Evolutionary conservation across 257 asterid genomes (phyloP).

Genomic region (Solanum acaule): DNA sequence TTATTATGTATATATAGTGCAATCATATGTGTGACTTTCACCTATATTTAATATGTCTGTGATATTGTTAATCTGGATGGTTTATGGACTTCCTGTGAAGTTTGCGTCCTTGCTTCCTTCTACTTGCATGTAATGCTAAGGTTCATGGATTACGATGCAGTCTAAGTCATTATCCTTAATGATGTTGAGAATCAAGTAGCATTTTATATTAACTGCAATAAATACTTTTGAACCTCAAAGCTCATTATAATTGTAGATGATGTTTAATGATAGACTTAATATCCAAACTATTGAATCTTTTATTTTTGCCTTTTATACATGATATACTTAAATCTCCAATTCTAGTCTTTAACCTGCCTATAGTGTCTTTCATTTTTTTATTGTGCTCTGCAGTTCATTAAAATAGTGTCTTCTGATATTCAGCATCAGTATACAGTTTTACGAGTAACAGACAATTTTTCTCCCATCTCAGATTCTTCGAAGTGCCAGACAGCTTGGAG

Average conservation of each 20-base stretch:
- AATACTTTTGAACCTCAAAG: not conserved
- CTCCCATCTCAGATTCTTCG: conserved; percentile 60
- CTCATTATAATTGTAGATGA: not conserved
- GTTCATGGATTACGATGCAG: not conserved
- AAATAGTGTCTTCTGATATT: not conserved
- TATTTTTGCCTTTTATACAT: not conserved
- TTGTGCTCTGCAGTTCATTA: not conserved
- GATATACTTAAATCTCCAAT: not conserved
- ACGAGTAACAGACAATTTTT: not conserved
- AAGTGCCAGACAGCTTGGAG: conserved; percentile 80
- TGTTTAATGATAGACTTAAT: not conserved
- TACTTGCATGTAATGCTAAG: not conserved
- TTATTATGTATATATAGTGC: not conserved
- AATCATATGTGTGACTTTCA: not conserved
- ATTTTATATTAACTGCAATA: not conserved
- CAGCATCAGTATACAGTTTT: not conserved
- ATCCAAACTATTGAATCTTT: not conserved
- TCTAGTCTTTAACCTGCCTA: not conserved
- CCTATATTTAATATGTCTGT: not conserved
- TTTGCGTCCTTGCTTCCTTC: not conserved
- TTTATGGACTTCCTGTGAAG: not conserved
- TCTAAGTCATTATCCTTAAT: not conserved
- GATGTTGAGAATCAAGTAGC: not conserved
- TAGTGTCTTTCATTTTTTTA: not conserved
- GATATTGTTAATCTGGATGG: not conserved